Base-by-base conservation (phyloP, 192 early-diverging fungal genomes). In the Mortierella claussenii region DNA sequence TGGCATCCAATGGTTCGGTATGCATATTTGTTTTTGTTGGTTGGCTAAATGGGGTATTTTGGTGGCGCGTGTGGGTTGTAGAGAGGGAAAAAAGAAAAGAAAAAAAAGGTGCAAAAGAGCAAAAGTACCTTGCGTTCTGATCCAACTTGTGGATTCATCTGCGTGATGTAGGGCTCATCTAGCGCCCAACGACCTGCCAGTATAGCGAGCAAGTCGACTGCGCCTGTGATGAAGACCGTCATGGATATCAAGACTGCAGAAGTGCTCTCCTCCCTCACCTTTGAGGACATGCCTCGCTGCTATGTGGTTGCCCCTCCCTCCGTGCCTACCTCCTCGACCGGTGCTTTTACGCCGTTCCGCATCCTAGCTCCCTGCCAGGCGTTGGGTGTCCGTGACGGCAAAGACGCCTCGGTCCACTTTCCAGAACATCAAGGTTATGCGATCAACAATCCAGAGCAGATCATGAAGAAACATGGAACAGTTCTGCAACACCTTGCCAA, bases 361-460 rank as follows among this genome's bases (percentile, higher is more conserved):
- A 60, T 75, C 43, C 36, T 65, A 4, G 62, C 70, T 1, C 62
- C 62, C 33, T 75, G 70, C n/a, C 62, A 75, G 32, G 70, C 63
- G 0, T 48, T 75, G 20, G 57, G 63, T 8, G 15, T 65, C 13
- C 62, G 55, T 33, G 69, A 57, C 27, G 52, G 42, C 24, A 23
- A 64, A 32, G 21, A 48, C 11, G 40, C 42, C 52, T 5, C 34
- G 13, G 44, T 75, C 51, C 70, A 75, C 34, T 65, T 75, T 34
- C 62, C 70, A 1, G 37, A 58, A 4, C 61, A 75, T 18, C 62
- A 42, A 13, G 70, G 70, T 13, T 75, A 75, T 24, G 26, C 48
- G 17, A 36, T 75, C 43, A 65, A 55, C 45, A 61, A 67, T 20
- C 40, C 64, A 20, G 73, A 76, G 23, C 26, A 46, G 15, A 60